These are phyloP conservation scores for Xerocomus nothofagi DNA, from an alignment of 1,284 basidiomycete genomes.

Conservation along the genomic window DNA sequence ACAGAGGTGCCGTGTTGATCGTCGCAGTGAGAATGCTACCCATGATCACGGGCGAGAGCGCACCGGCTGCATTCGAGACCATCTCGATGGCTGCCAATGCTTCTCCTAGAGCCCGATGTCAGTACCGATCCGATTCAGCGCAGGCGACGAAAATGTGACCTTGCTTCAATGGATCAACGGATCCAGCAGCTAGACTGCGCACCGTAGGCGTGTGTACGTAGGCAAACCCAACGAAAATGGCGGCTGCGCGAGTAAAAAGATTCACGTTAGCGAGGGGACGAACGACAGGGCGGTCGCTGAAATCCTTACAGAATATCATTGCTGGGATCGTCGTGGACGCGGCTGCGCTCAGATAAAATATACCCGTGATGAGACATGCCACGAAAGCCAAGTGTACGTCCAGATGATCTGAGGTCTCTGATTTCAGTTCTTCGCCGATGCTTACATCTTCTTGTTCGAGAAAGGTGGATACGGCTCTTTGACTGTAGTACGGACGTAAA, in stretches of 20 bases:
- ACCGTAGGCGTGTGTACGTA: slow-evolving; percentile 21
- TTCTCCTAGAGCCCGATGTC: slow-evolving; percentile 27
- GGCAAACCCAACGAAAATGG: slow-evolving; percentile 21
- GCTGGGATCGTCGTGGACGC: slow-evolving; percentile 9
- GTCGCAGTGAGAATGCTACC: slow-evolving; percentile 23
- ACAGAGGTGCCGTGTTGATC: slow-evolving; percentile 16
- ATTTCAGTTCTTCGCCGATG: slow-evolving; percentile 5
- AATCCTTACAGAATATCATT: slow-evolving; percentile 18
- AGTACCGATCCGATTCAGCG: background rate
- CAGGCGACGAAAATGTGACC: slow-evolving; percentile 14
- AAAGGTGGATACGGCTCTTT: background rate
- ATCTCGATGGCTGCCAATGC: slow-evolving; percentile 36
- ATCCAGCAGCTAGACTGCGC: slow-evolving; percentile 32
- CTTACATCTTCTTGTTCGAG: background rate
- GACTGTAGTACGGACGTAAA: slow-evolving; percentile 24
- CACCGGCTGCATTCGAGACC: slow-evolving; percentile 25
- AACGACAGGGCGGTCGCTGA: background rate
- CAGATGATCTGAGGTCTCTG: slow-evolving; percentile 29
- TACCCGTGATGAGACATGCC: slow-evolving; percentile 20
- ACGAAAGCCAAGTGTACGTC: slow-evolving; percentile 32
- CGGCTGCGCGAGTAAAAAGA: slow-evolving; percentile 10
- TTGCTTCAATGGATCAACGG: slow-evolving; percentile 36
- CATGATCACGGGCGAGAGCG: slow-evolving; percentile 31
- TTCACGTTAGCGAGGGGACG: background rate
- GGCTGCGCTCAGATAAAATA: slow-evolving; percentile 21